A percentile compares a stretch with the other conserved stretches of the same genome.
Evolutionary conservation across 805 yeast genomes (phyloP).

Genomic region (Metschnikowia gruessii): DNA sequence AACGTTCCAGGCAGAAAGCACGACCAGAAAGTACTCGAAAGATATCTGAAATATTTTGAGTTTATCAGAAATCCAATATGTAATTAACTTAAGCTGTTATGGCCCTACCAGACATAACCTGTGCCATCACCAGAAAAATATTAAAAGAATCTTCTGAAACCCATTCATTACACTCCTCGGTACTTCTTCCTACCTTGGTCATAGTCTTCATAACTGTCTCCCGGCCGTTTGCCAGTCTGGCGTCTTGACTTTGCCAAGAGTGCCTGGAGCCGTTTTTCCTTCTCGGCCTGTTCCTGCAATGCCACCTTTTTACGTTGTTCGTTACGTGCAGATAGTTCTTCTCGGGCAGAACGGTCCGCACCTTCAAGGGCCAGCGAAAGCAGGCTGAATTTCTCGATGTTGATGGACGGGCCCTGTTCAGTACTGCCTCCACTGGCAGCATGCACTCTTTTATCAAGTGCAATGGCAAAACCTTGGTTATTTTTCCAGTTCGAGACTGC

Average conservation of each 20-base stretch:
- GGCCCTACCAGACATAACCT: no score
- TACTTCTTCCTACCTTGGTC: conserved; percentile 13
- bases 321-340: conserved; percentile 27
- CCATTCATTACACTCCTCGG: conserved; percentile 6
- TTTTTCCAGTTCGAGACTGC: conserved; percentile 96
- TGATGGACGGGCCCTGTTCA: conserved; percentile 36
- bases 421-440: conserved; percentile 44
- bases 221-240: conserved; percentile 14
- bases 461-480: conserved; percentile 82
- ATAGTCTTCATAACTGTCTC: not conserved
- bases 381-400: conserved; percentile 56
- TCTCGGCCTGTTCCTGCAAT: conserved; percentile 26
- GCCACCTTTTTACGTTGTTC: conserved; percentile 27
- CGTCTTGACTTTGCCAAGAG: conserved; percentile 29
- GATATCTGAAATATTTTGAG: no score
- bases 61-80: no score
- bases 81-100: no score
- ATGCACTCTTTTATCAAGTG: conserved; percentile 67
- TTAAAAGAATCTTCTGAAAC: no score
- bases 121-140: no score
- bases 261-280: conserved; percentile 28
- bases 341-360: conserved; percentile 30
- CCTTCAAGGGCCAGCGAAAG: conserved; percentile 67
- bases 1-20: no score
- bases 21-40: no score